Base-by-base conservation (phyloP, 1,284 basidiomycete species). In the Prillingera fragicola region DNA sequence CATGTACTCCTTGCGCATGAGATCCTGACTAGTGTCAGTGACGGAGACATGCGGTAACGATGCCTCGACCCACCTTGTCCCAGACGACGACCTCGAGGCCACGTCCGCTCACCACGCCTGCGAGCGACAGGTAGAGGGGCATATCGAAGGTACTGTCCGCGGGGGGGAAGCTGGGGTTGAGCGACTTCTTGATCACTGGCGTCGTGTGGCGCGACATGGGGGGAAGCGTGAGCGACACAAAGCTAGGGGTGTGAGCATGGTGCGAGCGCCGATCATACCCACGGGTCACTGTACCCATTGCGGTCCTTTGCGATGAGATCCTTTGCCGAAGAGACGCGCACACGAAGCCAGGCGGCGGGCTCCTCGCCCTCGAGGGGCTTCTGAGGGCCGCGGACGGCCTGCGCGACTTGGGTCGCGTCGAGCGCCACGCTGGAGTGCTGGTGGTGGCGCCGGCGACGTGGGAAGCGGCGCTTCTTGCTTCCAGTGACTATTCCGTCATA, bases 1-100 rank as follows among this genome's bases (percentile, higher is more conserved):
- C 37, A 97, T 79, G 70, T 96, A 97, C 47, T 95, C 91, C 73
- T 94, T 91, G 63, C 78, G 80, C 55, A 89, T 69, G 56, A 83
- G 73, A 38, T 73, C 70, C 67, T 70, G 45, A n/a, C n/a, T 12
- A 6, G 14, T 4, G 43, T 50, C 36, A 59, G 56, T 41, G 19
- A n/a, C 22, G 13, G 26, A 23, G 15, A 23, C 15, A 26, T 26
- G 32, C 8, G 26, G 12, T n/a, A 8, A 24, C 19, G 12, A 55
- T 57, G 4, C 47, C 39, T 29, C 57, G 52, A 37, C 69, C 57
- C 62, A 94, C 92, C 73, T 87, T 90, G 71, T 94, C 90, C 92
- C 92, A 97, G 0, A 90, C 77, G 24, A 96, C 83, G 35, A 90
- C 76, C 65, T 96, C 90, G 38, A 96, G 61, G 6, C 70, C 70